Evolutionary conservation across 139 green algal genomes (phyloP).

Genomic region (Marvania coccoides): DNA sequence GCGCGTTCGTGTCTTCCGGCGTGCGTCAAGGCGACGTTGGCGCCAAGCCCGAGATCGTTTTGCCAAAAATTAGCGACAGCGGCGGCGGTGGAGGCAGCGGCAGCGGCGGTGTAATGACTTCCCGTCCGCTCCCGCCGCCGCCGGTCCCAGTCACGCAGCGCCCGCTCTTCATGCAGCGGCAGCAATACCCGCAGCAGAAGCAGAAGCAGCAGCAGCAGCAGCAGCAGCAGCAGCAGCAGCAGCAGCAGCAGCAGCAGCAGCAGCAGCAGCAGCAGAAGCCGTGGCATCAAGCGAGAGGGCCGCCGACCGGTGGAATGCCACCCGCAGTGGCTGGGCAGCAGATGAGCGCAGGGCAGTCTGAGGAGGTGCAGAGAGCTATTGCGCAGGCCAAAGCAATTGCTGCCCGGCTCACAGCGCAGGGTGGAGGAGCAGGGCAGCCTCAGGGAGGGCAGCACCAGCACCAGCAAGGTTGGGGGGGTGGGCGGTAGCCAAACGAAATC

Average conservation of each 20-base stretch:
- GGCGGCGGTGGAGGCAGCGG: not conserved
- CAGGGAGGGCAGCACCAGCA: not conserved
- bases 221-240: not conserved
- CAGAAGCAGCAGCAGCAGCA: not conserved
- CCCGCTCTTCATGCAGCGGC: constrained; percentile 52
- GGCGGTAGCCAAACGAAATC: no score
- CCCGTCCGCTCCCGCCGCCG: constrained; percentile 24
- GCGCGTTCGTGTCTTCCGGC: constrained; percentile 59
- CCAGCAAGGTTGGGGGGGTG: not conserved
- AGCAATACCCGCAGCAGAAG: not conserved
- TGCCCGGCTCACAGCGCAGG: constrained; percentile 12
- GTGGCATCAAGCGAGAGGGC: not conserved
- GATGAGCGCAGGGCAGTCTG: not conserved
- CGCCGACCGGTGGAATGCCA: not conserved
- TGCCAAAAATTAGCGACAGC: constrained; percentile 30
- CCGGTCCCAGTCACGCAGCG: constrained; percentile 50
- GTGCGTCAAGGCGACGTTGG: constrained; percentile 32
- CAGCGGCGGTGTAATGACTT: no score
- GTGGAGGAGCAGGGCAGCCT: not conserved
- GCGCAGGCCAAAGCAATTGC: constrained; percentile 18
- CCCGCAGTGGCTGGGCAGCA: not conserved
- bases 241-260: not conserved
- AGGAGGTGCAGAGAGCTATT: constrained; percentile 5
- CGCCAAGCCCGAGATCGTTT: constrained; percentile 47
- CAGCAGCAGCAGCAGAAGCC: not conserved